Evolutionary conservation across 2,329 filamentous ascomycete genomes (phyloP), one percentile per base, ranked within the genome.

Genomic region (Trichothecium roseum): DNA sequence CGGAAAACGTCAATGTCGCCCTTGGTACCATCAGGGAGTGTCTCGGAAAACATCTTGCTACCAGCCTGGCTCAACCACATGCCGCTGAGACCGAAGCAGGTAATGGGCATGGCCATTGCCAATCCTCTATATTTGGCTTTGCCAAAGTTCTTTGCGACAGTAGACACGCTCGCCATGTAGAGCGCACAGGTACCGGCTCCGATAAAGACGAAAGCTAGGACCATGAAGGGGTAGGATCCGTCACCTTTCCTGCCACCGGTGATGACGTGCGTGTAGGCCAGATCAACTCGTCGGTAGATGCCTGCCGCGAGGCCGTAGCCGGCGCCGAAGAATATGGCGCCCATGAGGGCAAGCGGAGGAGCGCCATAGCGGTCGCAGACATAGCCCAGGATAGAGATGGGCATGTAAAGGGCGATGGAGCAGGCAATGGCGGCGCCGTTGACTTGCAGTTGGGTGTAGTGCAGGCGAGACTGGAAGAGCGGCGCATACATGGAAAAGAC

Each of bases 71-170:
- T 93, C 60, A 91, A 72, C 84, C 91, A 94, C 82, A 98, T 89
- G 32, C 88, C 87, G 52, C 88, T 94, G 38, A 98, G 59, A 0
- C 91, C 91, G 54, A 95, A 94, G 6, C 84, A 81, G 1, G 91
- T 86, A 54, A 96, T 95, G 2, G 91, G 91, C 40, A 85, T 70
- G 2, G 89, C 88, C 37, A 98, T 69, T 40, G 93, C 89, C 34
- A 98, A 63, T 0, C 91, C 91, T 49, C 89, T 82, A 51, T 93
- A 81, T 51, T 81, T 84, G 4, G 87, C 86, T 41, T 82, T 78
- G 33, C 88, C 88, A 60, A 96, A 98, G 62, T 96, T 98, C 75
- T 98, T 98, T 26, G 91, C 91, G 52, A 87, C 94, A 0, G 89
- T 94, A 6, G 89, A 89, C n/a, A 98, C 81, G 2, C 86, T 81